Conservation (phyloP, 108 stramenopile genomes). For the Chaetoceros tenuissimus region DNA sequence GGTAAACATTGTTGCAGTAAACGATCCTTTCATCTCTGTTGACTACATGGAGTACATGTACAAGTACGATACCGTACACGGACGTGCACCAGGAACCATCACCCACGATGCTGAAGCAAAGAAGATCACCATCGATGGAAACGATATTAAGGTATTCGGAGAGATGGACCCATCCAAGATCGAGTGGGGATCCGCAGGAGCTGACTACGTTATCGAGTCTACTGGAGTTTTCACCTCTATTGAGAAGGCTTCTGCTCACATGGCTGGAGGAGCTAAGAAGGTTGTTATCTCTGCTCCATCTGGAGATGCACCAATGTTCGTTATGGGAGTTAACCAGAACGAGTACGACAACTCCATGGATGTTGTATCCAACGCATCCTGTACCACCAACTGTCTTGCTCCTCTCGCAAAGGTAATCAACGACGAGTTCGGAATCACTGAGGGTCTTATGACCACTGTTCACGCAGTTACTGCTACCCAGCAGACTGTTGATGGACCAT, state of each 20-base stretch:
- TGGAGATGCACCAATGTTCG: conserved; percentile 96
- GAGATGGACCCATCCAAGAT: conserved; percentile 92
- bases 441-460: conserved; percentile 88
- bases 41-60: conserved; percentile 94
- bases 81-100: conserved; percentile 72
- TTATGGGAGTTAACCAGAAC: conserved; percentile 94
- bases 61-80: conserved; percentile 96
- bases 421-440: conserved; percentile 71
- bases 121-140: conserved; percentile 78
- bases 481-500: conserved; percentile 74
- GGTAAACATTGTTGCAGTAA: conserved; percentile 95
- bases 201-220: conserved; percentile 90
- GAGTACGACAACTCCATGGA: conserved; percentile 72
- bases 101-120: conserved; percentile 58
- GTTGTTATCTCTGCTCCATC: conserved; percentile 94
- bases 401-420: conserved; percentile 94
- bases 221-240: conserved; percentile 92
- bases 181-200: conserved; percentile 87
- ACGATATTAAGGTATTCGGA: conserved; percentile 73
- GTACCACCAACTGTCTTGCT: conserved; percentile 98
- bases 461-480: conserved; percentile 85
- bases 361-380: conserved; percentile 97
- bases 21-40: conserved; percentile 86
- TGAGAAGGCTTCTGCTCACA: conserved; percentile 83
- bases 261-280: conserved; percentile 94